Evolutionary conservation across 352 stramenopile species (phyloP), one percentile per base, ranked within the genome.

Genomic region (Pythium coloratum): DNA sequence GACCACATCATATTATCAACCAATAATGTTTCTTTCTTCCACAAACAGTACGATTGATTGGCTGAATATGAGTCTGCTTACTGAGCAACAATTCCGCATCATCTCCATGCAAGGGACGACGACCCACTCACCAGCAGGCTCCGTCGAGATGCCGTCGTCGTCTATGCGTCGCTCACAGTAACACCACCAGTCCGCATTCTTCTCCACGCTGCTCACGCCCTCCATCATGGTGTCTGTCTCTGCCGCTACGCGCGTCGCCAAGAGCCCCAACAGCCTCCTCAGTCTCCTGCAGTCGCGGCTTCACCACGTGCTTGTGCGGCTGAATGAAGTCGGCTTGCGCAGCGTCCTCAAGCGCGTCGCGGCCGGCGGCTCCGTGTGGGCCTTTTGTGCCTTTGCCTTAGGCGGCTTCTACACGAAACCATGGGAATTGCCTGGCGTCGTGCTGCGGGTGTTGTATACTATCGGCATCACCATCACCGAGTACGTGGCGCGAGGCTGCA

Each of bases 401-500:
- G 66, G 67, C 18, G 62, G 60, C 20, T 69, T 59, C 53, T 65
- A 59, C 61, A 61, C 66, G 16, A n/a, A 66, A 16, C 56, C 42
- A 20, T 62, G 55, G 67, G 55, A 69, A 30, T 18, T 73, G 12
- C 47, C 56, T 3, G 46, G 36, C 24, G 55, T 73, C 24, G 65
- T 59, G 47, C 28, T 62, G 33, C 60, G 57, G 0, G n/a, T 73
- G 36, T 33, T 62, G 36, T 65, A 63, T 50, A 65, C 60, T 2
- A 44, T 42, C 18, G 24, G 24, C 10, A 24, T 59, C 36, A 61
- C 62, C 0, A 12, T 74, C 9, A 60, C 46, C 14, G 57, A 64
- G 62, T 74, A 74, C 64, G 55, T 75, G 20, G 46, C 49, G 5
- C 69, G 69, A 14, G 69, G 69, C 10, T 72, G 59, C 24, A 62